Base-by-base conservation (phyloP, 2,329 filamentous ascomycete genomes). In the Fusarium incarnatum region DNA sequence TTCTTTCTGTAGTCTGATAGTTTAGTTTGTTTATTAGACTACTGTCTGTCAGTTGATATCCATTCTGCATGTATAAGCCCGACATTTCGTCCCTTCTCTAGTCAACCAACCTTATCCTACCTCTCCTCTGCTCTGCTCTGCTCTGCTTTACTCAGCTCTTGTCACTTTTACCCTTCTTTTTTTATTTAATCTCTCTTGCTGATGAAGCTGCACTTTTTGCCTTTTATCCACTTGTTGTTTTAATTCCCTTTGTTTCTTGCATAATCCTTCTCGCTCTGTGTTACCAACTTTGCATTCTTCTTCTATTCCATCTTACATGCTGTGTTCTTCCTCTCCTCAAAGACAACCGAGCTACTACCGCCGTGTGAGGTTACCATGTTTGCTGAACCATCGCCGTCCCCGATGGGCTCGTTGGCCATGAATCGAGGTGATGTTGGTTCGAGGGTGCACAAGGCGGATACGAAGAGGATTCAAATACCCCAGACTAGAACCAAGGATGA, bases 381-480 rank as follows among this genome's bases (percentile, higher is more conserved):
- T 60, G 49, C 62, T 61, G 60, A 63, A 47, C 48, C 59, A 45
- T 64, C 65, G 40, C 47, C 57, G n/a, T 58, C 59, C 57, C 62
- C 64, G 58, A 55, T 62, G 50, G 42, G 61, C 47, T 45, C 47
- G 44, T 28, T 54, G 23, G 27, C 41, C 11, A 64, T 70, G 57
- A 67, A 69, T 23, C 45, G 59, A 30, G 62, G 32, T 13, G 25
- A 13, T n/a, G 45, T 40, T 41, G 34, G 40, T 27, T 45, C 57
- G 22, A 55, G 47, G 63, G 61, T 62, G 28, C 59, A 60, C 63
- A 60, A 60, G 45, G 52, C 12, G 44, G 27, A 45, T 32, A 50
- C 54, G 15, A 50, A 50, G 12, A 46, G 46, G 13, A 46, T 72
- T 57, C 68, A 74, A 72, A 74, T 75, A 75, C 64, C 59, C 23